Conservation (phyloP, 2,329 filamentous ascomycete species). For the Fusarium camptoceras region DNA sequence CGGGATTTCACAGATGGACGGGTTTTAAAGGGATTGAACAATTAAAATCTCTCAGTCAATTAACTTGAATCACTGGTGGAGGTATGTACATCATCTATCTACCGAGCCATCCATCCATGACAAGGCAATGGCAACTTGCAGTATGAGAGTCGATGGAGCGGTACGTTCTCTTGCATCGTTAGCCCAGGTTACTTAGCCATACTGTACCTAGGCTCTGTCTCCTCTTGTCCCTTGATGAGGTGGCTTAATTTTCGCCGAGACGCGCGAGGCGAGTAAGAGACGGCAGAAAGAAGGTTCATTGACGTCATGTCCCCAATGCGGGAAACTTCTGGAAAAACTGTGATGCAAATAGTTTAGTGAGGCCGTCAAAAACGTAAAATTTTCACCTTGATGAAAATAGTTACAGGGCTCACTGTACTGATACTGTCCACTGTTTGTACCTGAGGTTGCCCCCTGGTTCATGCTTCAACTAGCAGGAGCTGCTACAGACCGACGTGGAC, state of each 20-base stretch:
- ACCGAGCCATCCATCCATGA: not conserved
- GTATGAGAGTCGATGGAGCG: not conserved
- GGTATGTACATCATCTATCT: constrained; percentile 8
- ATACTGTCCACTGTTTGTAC: not conserved
- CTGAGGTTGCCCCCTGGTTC: constrained; percentile 7
- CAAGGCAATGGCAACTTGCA: constrained; percentile 12
- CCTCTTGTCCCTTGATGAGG: constrained; percentile 27
- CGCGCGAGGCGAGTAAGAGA: constrained; percentile 24
- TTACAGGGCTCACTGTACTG: not conserved
- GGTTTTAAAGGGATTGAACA: constrained; percentile 26
- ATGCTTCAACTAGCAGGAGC: constrained; percentile 7
- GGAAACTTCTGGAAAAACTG: constrained; percentile 32
- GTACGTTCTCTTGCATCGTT: not conserved
- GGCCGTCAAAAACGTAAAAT: constrained; percentile 22
- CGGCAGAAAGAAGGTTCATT: constrained; percentile 1
- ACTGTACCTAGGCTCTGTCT: not conserved
- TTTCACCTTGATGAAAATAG: constrained; percentile 20
- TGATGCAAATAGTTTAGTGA: not conserved
- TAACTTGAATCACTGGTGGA: constrained; percentile 6
- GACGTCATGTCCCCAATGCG: constrained; percentile 23
- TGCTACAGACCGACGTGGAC: constrained; percentile 29
- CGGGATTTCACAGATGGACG: constrained; percentile 2
- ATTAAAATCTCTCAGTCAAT: constrained; percentile 25
- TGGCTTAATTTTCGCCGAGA: constrained; percentile 25
- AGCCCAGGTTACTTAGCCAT: not conserved